phyloP scores from a whole-genome alignment of 805 yeast species.

The Blastobotrys peoriensis region DNA sequence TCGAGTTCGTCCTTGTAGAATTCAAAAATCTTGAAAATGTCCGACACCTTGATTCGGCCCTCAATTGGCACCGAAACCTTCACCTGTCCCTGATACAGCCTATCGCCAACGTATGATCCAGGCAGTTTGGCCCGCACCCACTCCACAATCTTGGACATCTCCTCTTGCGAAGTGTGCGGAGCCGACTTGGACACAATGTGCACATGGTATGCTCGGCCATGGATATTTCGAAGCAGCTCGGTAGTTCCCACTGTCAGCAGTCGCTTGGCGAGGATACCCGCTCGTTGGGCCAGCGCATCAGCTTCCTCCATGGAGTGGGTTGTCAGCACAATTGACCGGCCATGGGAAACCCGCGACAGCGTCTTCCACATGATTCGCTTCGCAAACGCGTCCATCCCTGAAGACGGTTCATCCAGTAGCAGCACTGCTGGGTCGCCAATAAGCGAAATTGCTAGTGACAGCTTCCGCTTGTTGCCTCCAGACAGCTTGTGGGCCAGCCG shows the following conservation, averaged over 20 bases:
- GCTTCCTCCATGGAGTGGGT: slow-evolving; percentile 37
- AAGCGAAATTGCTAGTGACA: slow-evolving; percentile 32
- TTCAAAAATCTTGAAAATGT: slow-evolving; percentile 19
- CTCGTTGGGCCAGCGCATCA: slow-evolving; percentile 31
- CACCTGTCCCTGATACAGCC: slow-evolving; percentile 30
- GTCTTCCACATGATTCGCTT: slow-evolving; percentile 35
- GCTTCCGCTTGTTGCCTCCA: slow-evolving; percentile 34
- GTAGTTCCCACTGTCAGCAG: slow-evolving; percentile 31
- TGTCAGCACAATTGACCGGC: slow-evolving; percentile 31
- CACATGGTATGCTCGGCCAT: slow-evolving; percentile 28
- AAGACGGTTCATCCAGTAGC: slow-evolving; percentile 34
- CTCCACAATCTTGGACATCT: slow-evolving; percentile 23
- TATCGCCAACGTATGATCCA: slow-evolving; percentile 26
- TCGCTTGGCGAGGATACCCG: slow-evolving; percentile 29
- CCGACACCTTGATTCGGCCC: slow-evolving; percentile 12
- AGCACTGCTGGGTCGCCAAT: slow-evolving; percentile 33
- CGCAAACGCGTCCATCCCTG: slow-evolving; percentile 36
- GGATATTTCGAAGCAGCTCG: slow-evolving; percentile 22
- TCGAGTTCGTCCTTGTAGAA: slow-evolving; percentile 14
- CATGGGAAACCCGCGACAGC: slow-evolving; percentile 26
- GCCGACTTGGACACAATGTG: slow-evolving; percentile 27
- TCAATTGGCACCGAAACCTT: slow-evolving; percentile 25
- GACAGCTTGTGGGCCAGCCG: slow-evolving; percentile 30
- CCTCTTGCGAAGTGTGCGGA: slow-evolving; percentile 23
- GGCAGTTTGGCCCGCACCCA: slow-evolving; percentile 22